Evolutionary conservation across 495 filamentous ascomycete genomes (phyloP).

Genomic region (Corynascus novoguineensis): DNA sequence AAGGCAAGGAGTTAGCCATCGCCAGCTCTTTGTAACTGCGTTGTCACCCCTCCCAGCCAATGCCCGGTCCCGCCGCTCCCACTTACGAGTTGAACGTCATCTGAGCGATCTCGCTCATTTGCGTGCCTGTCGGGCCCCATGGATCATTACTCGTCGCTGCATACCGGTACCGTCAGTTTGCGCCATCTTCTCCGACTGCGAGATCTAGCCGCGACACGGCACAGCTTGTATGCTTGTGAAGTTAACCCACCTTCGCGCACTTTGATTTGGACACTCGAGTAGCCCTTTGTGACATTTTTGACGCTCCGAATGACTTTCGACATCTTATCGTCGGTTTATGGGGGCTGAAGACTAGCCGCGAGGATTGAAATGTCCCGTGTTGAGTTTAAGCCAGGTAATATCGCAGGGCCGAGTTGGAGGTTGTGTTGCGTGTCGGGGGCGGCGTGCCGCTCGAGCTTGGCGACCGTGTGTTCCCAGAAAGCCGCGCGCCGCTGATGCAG

Average conservation of each 20-base stretch:
- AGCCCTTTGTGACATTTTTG: slow-evolving; percentile 99
- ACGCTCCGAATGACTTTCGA: slow-evolving; percentile 97
- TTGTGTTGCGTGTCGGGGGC: slow-evolving; percentile 7
- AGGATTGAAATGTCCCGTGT: slow-evolving; percentile 8
- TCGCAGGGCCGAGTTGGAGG: slow-evolving; percentile 10
- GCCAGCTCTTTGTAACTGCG: background rate
- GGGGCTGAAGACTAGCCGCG: background rate
- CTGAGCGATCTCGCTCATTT: slow-evolving; percentile 98
- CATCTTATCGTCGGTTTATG: slow-evolving; percentile 56
- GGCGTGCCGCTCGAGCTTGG: slow-evolving; percentile 12
- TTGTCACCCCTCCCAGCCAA: background rate
- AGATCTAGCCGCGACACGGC: background rate
- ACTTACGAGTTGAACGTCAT: slow-evolving; percentile 94
- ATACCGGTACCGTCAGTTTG: slow-evolving; percentile 20
- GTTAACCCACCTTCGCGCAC: slow-evolving; percentile 88
- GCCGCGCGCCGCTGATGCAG: slow-evolving; percentile 5
- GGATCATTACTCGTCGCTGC: slow-evolving; percentile 97
- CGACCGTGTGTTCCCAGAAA: background rate
- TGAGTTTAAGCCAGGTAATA: slow-evolving; percentile 4
- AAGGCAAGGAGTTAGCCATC: slow-evolving; percentile 1
- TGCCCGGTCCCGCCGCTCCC: background rate
- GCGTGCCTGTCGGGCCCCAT: slow-evolving; percentile 96
- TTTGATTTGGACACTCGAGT: slow-evolving; percentile 95
- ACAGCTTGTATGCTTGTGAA: background rate
- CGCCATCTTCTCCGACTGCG: slow-evolving; percentile 2